Evolutionary conservation across 2,329 filamentous ascomycete genomes (phyloP).

Genomic region (Aschersonia sp.): DNA sequence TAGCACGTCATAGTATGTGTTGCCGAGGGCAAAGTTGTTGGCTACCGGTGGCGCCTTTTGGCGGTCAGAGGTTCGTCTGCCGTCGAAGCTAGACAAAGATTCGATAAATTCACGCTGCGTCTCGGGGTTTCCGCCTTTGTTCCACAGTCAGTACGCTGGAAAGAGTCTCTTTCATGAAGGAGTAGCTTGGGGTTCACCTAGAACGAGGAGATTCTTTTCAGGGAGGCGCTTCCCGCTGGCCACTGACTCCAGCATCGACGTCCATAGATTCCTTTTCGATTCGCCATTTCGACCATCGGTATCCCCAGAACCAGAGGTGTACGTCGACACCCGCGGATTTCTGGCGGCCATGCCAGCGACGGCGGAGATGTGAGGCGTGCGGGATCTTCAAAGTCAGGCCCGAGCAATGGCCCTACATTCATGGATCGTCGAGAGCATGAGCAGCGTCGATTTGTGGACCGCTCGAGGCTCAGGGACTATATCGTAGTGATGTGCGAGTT

Average conservation of each 20-base stretch:
- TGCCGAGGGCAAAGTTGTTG: slow-evolving; percentile 83
- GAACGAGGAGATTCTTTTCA: slow-evolving; percentile 78
- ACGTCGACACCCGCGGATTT: slow-evolving; percentile 42
- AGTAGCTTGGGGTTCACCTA: slow-evolving; percentile 39
- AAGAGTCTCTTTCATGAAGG: background rate
- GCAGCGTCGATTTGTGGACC: too few species aligned
- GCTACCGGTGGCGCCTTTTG: slow-evolving; percentile 64
- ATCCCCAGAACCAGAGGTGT: slow-evolving; percentile 40
- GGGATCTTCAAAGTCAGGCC: background rate
- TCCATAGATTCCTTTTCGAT: slow-evolving; percentile 85
- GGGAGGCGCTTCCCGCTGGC: slow-evolving; percentile 80
- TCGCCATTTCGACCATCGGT: slow-evolving; percentile 47
- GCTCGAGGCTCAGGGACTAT: too few species aligned
- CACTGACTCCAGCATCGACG: slow-evolving; percentile 78
- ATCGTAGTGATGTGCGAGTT: too few species aligned
- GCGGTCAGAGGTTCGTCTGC: slow-evolving; percentile 37
- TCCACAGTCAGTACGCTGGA: background rate
- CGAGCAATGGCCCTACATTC: too few species aligned
- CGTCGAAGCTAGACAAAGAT: slow-evolving; percentile 38
- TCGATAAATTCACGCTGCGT: slow-evolving; percentile 77
- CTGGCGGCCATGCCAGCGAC: slow-evolving; percentile 30
- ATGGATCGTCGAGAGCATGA: too few species aligned
- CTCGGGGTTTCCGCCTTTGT: slow-evolving; percentile 61
- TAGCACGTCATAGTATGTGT: slow-evolving; percentile 88
- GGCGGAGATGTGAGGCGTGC: background rate